Evolutionary conservation across 352 stramenopile species (phyloP), one percentile per base, ranked within the genome.

Genomic region (Plasmopara halstedii): DNA sequence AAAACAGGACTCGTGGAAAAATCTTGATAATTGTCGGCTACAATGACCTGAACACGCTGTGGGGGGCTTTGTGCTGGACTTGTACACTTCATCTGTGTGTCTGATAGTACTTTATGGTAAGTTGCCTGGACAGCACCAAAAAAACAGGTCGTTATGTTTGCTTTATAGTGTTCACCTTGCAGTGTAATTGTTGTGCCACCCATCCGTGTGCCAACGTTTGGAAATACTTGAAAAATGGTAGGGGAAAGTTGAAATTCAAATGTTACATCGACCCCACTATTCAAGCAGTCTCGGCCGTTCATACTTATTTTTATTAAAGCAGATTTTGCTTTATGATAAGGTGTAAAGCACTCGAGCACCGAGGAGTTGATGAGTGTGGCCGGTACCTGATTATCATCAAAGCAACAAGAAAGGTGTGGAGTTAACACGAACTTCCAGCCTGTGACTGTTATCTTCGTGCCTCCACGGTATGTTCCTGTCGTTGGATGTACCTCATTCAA

Each of bases 21-120:
- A 44, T 94, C 83, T 0, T 64, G 37, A 6, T 62, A 73, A 22
- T 94, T 94, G 52, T 76, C 88, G 13, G 62, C 73, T 15, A 90
- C 70, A 3, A 57, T 27, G 2, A 94, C 61, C 19, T 34, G 44
- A 26, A 71, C 21, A 21, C 25, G 26, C 10, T 54, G 40, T 8
- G 47, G 15, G 18, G 2, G 20, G 17, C 42, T 50, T n/a, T 67
- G 60, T 10, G 59, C 32, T 9, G 81, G 75, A 11, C 56, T 69
- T 15, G 37, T 41, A 18, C 67, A 88, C 11, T 61, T 48, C 34
- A 94, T 84, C 1, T 61, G 27, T 5, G 64, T 62, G 0, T 52
- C 17, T 8, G 62, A 68, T 3, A 66, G 5, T 6, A 80, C 57
- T 6, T 44, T 34, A 7, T 59, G 65, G 3, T 32, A 4, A 18